Base-by-base conservation (phyloP, 1,139 yeast species). In the Diutina scorzettiae region DNA sequence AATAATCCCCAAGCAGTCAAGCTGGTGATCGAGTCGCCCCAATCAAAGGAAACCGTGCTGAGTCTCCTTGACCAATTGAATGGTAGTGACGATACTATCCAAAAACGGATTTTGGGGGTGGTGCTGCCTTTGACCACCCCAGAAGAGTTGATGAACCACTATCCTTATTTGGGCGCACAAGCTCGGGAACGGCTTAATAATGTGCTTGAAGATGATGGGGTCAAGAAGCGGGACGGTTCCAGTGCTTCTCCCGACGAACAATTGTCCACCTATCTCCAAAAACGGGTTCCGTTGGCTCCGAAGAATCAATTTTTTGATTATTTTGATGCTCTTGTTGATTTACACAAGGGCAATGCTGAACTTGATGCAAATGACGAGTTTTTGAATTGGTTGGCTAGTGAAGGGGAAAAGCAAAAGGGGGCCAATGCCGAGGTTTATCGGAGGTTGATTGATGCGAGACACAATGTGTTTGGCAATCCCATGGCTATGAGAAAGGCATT, bases 391-490 rank as follows among this genome's bases (percentile, higher is more conserved):
- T 59, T 85, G 41, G 69, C 77, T 16, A 53, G 59, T 39, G 75
- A 79, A 50, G 66, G 71, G 1, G 73, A 69, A 33, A 44, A 46
- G 17, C 63, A 78, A 44, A 51, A 51, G 37, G 53, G 62, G 28
- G 59, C 58, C 24, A 45, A 51, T 14, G 54, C 52, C 33, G 53
- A 54, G 57, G 4, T 69, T 74, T 42, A 73, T 71, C 44, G 58
- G 64, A 37, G 62, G 60, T 57, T 81, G 55, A 54, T 77, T n/a
- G 65, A 66, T 23, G 73, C 81, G 14, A 72, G 95, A 50, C 91
- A 84, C 55, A 56, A 62, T 27, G 76, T 81, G 1, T 86, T 84
- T 62, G 96, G 95, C 1, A 86, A 86, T 53, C 86, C 85, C 9
- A 66, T 74, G 54, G 95, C 83, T 0, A 58, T 65, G 44, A 67